Base-by-base conservation (phyloP, 2,329 filamentous ascomycete species). In the Cercospora nicotianae region DNA sequence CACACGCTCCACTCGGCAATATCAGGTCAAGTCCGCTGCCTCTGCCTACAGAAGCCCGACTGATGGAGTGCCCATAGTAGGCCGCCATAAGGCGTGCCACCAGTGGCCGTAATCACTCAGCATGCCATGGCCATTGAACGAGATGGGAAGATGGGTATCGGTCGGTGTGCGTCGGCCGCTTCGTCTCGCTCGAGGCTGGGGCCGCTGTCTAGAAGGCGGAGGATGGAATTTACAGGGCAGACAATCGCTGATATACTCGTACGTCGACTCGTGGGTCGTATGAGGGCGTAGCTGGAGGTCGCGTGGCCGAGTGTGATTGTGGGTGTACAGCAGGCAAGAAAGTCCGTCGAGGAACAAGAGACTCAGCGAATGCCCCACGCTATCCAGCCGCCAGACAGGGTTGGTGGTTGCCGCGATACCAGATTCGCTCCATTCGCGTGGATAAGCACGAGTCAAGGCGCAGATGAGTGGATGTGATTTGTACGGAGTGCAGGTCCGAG, bases 1-100 rank as follows among this genome's bases (percentile, higher is more conserved):
- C 84, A 79, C 85, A 87, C 36, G 81, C 77, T 58, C 85, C 85
- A 70, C 76, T 80, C n/a, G 85, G 85, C 16, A 85, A 77, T 30
- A 77, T 74, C 67, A 66, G 28, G 36, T 69, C 67, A 13, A 68
- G 64, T 63, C 65, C 63, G 60, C 63, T 66, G 64, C 68, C 65
- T 60, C 65, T 71, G 74, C 68, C 73, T 64, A 67, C 64, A 64
- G 70, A 66, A 61, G 67, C 65, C 63, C 69, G 67, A 67, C 68
- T 70, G 63, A 68, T 61, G 51, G 67, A 63, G 51, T 62, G 67
- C 55, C 70, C 72, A 67, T 67, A 69, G 36, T 66, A 73, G 68
- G 73, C 75, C 72, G 77, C 77, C 77, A 78, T 78, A 65, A 59
- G 77, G 77, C 76, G 74, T 71, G 71, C 75, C 74, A 75, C 71